Percentiles rank a stretch among this genome's conserved stretches.
These are phyloP conservation scores for Aristolochia fimbriata DNA, from an alignment of 164 flowering plant genomes.

Conservation along the genomic window DNA sequence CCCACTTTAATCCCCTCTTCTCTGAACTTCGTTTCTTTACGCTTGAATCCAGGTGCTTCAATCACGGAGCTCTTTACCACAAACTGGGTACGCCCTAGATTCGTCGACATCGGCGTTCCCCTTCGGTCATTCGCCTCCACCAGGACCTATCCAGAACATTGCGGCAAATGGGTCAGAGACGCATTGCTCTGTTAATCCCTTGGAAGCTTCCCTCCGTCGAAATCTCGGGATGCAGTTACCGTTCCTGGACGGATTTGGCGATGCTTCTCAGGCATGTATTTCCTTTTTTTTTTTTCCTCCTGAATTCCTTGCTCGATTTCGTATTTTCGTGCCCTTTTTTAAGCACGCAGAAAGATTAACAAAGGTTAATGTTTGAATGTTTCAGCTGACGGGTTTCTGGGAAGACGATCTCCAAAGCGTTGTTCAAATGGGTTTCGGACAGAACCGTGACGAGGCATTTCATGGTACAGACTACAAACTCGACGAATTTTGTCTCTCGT, in stretches of 20 bases:
- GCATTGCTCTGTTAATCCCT: constrained; percentile 26
- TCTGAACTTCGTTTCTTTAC: constrained; percentile 2
- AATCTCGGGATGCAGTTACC: constrained; percentile 36
- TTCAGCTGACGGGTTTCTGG: constrained; percentile 52
- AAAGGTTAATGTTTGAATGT: background rate
- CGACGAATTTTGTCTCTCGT: background rate
- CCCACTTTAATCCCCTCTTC: background rate
- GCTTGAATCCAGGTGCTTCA: constrained; percentile 40
- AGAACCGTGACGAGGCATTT: constrained; percentile 23
- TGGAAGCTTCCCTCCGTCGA: constrained; percentile 24
- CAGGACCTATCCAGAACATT: constrained; percentile 22
- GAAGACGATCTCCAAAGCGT: constrained; percentile 82
- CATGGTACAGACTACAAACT: constrained; percentile 28
- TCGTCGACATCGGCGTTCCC: constrained; percentile 35
- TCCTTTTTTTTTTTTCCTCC: no score
- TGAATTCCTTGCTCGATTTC: background rate
- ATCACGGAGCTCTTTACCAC: constrained; percentile 37
- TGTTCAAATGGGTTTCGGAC: constrained; percentile 84
- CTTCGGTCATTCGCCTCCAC: constrained; percentile 34
- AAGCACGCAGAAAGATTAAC: background rate
- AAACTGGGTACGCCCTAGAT: constrained; percentile 28
- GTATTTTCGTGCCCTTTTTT: background rate
- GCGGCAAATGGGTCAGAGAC: constrained; percentile 26
- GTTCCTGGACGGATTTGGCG: constrained; percentile 30
- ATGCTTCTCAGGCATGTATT: constrained; percentile 52